Conservation (phyloP, 106 monocot genomes). For the Acorus gramineus region DNA sequence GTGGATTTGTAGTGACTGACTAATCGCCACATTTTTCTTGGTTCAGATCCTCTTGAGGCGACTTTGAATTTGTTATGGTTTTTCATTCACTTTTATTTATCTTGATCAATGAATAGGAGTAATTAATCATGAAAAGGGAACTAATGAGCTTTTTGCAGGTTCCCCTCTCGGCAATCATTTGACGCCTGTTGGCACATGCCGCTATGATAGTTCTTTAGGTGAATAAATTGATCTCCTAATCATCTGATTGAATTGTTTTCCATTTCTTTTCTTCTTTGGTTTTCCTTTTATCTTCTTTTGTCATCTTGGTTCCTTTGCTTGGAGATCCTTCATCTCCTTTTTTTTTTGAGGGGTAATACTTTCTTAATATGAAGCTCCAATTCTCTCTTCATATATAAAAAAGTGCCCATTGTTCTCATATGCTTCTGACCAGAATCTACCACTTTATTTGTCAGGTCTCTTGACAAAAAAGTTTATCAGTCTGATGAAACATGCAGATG, state of each 20-base stretch:
- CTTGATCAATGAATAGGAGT: too few relatives aligned
- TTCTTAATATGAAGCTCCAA: too few relatives aligned
- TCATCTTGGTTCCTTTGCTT: neutral
- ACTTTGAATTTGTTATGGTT: too few relatives aligned
- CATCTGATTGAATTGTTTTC: neutral
- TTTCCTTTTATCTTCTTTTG: neutral
- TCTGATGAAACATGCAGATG: constrained; percentile 71
- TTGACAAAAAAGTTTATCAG: constrained; percentile 82
- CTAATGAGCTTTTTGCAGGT: constrained; percentile 28
- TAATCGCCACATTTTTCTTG: too few relatives aligned
- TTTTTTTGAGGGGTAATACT: too few relatives aligned
- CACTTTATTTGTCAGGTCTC: constrained; percentile 33
- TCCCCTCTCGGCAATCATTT: constrained; percentile 54
- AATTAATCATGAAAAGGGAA: too few relatives aligned
- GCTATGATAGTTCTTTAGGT: constrained; percentile 93
- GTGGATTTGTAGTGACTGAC: too few relatives aligned
- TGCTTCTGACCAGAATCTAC: neutral
- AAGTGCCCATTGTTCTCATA: too few relatives aligned
- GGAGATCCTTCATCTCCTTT: too few relatives aligned
- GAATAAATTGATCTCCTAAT: constrained; percentile 10
- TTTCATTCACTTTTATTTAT: too few relatives aligned
- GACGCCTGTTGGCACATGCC: constrained; percentile 52
- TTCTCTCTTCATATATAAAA: too few relatives aligned
- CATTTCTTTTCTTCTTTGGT: neutral
- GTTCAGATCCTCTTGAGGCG: too few relatives aligned